A percentile compares a stretch with the other conserved stretches of the same genome.
Evolutionary conservation across 805 yeast species (phyloP).

Genomic region (Blastobotrys muscicola): DNA sequence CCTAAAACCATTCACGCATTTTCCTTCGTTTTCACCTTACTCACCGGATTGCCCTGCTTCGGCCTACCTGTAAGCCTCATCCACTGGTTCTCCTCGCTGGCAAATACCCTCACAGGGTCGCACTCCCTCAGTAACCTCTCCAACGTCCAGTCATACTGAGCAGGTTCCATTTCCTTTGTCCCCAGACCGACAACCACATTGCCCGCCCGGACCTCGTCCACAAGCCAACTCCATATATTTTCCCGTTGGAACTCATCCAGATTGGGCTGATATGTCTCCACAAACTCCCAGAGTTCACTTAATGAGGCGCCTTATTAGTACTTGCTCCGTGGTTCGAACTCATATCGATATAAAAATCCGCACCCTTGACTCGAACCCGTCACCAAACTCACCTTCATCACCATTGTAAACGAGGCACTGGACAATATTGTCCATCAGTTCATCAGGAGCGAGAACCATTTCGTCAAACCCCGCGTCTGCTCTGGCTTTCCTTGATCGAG

Average conservation of each 20-base stretch:
- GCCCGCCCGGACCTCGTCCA: conserved; percentile 3
- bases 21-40: too few species aligned
- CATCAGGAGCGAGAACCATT: conserved; percentile 20
- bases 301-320: conserved; percentile 18
- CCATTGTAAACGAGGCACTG: conserved; percentile 26
- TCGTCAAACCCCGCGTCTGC: background rate
- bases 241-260: conserved; percentile 17
- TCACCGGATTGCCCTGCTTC: conserved; percentile 19
- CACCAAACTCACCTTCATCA: conserved; percentile 19
- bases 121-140: conserved; percentile 1
- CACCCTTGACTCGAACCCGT: background rate
- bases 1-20: too few species aligned
- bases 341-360: background rate
- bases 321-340: conserved; percentile 1
- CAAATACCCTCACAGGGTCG: conserved; percentile 13
- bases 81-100: conserved; percentile 30
- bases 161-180: too few species aligned
- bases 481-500: too few species aligned
- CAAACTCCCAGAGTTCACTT: conserved; percentile 21
- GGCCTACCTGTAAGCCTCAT: conserved; percentile 26
- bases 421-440: conserved; percentile 21
- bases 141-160: background rate
- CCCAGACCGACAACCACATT: too few species aligned
- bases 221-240: conserved; percentile 23
- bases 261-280: conserved; percentile 8